A percentile compares a stretch with the other conserved stretches of the same genome.
Evolutionary conservation across 2,329 filamentous ascomycete species (phyloP).

Genomic region (Emydomyces testavorans): DNA sequence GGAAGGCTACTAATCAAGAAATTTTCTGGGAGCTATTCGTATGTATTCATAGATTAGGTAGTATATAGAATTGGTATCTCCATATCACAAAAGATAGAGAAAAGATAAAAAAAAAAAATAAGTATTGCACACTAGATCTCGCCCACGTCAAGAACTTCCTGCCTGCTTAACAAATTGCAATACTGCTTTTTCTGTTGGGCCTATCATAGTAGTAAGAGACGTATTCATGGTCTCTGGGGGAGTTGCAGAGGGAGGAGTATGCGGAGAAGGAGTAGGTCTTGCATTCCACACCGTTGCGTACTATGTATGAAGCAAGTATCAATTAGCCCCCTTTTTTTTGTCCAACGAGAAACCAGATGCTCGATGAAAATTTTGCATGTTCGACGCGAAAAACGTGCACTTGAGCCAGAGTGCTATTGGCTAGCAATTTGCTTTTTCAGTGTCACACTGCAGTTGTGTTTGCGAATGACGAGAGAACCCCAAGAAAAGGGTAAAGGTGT

Average conservation of each 20-base stretch:
- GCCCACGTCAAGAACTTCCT: not conserved
- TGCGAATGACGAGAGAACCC: too few relatives aligned
- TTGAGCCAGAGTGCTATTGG: not conserved
- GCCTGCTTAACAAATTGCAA: conserved; percentile 7
- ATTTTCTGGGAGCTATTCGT: too few relatives aligned
- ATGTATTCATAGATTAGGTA: too few relatives aligned
- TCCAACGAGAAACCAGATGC: not conserved
- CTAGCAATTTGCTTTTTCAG: not conserved
- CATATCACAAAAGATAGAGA: too few relatives aligned
- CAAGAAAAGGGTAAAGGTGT: too few relatives aligned
- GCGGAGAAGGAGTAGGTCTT: not conserved
- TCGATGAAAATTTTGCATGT: not conserved
- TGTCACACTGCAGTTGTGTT: too few relatives aligned
- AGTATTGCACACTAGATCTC: not conserved
- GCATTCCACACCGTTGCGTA: conserved; percentile 10
- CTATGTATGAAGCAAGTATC: not conserved
- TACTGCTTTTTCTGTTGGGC: not conserved
- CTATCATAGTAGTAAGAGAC: not conserved
- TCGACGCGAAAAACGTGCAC: not conserved
- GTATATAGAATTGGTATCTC: too few relatives aligned
- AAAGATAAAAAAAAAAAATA: not conserved
- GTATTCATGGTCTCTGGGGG: not conserved
- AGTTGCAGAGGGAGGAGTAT: not conserved
- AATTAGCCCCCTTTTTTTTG: not conserved
- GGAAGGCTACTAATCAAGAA: too few relatives aligned